A percentile compares a stretch with the other conserved stretches of the same genome.
These are phyloP conservation scores for Pestalotiopsis fici DNA, from an alignment of 2,329 filamentous ascomycete genomes.

Conservation along the genomic window DNA sequence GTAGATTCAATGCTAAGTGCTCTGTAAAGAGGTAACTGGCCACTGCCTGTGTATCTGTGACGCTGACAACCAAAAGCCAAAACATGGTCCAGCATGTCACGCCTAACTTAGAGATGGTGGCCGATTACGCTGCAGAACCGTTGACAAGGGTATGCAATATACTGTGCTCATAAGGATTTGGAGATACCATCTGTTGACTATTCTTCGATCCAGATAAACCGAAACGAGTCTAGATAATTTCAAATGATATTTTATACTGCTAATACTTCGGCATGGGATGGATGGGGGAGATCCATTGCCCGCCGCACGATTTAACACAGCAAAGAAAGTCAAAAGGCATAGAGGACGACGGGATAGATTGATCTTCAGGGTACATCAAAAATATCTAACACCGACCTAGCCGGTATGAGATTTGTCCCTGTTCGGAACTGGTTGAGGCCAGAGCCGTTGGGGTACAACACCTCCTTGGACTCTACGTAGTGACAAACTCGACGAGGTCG, in stretches of 20 bases:
- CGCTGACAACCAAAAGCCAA: neutral
- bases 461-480: neutral
- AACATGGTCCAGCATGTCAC: neutral
- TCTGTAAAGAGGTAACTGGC: neutral
- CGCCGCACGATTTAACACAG: neutral
- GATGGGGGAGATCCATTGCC: neutral
- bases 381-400: too few relatives aligned
- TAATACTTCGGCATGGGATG: too few relatives aligned
- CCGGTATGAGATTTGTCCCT: slow-evolving; percentile 1
- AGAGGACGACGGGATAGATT: neutral
- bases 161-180: neutral
- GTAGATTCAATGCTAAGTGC: neutral
- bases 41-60: neutral
- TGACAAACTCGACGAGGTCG: slow-evolving; percentile 1
- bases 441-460: neutral
- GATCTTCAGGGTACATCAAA: neutral
- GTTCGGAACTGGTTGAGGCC: neutral
- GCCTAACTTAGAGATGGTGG: neutral
- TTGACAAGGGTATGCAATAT: neutral
- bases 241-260: too few relatives aligned
- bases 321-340: neutral
- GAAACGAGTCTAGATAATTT: too few relatives aligned
- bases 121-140: neutral
- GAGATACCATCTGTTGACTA: neutral
- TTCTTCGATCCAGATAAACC: too few relatives aligned